Conservation (phyloP, 371 early-diverging fungal genomes). For the Batkoa obscura region DNA sequence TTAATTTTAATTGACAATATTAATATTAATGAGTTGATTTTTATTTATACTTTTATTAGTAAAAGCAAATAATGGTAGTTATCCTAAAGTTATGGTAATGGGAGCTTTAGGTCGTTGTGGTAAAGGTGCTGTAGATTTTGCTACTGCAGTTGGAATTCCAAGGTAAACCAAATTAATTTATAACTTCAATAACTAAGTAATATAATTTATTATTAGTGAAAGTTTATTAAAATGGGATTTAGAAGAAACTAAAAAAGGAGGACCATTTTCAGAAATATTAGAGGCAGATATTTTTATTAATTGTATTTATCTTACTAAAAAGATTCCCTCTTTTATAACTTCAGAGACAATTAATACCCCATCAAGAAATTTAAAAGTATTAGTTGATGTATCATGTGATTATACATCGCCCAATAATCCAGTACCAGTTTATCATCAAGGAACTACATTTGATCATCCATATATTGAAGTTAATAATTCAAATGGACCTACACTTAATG, state of each 20-base stretch:
- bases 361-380: constrained; percentile 50
- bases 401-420: constrained; percentile 94
- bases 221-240: constrained; percentile 90
- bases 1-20: not conserved
- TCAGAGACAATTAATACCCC: constrained; percentile 40
- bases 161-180: constrained; percentile 17
- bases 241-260: constrained; percentile 78
- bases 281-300: constrained; percentile 87
- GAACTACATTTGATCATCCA: constrained; percentile 86
- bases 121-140: constrained; percentile 69
- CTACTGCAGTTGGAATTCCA: constrained; percentile 66
- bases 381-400: constrained; percentile 92
- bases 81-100: constrained; percentile 85
- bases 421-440: constrained; percentile 75
- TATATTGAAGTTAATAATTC: constrained; percentile 36
- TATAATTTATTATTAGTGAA: constrained; percentile 14
- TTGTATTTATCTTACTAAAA: constrained; percentile 83
- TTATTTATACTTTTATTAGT: not conserved
- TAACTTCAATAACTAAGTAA: not conserved
- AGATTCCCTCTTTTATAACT: constrained; percentile 88
- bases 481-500: constrained; percentile 32
- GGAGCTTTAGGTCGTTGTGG: constrained; percentile 96
- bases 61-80: constrained; percentile 26
- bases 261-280: constrained; percentile 83
- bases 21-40: not conserved